Conservation (phyloP, 2,329 filamentous ascomycete species). For the Ophiostoma quercus region DNA sequence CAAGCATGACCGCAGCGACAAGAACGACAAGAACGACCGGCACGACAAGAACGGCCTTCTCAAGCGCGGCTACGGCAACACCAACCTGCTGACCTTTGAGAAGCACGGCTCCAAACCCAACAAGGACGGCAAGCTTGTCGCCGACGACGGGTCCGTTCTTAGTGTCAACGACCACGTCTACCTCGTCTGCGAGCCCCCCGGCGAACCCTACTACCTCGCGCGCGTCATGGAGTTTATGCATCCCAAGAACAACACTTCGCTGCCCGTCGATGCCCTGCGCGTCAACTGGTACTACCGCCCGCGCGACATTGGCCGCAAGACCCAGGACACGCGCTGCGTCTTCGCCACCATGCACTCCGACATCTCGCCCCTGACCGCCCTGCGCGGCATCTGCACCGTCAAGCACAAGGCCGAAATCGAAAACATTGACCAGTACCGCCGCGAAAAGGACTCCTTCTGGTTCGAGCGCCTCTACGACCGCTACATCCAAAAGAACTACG, state of each 20-base stretch:
- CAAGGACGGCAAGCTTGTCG: slow-evolving; percentile 71
- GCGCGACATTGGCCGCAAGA: slow-evolving; percentile 89
- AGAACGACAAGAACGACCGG: no score
- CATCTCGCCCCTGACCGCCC: slow-evolving; percentile 81
- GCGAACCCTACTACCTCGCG: slow-evolving; percentile 94
- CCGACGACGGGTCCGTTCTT: slow-evolving; percentile 84
- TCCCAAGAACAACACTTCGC: slow-evolving; percentile 63
- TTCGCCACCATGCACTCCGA: slow-evolving; percentile 99
- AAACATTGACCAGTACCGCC: slow-evolving; percentile 78
- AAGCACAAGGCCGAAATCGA: slow-evolving; percentile 80
- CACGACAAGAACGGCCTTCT: slow-evolving; percentile 18
- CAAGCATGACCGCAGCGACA: no score
- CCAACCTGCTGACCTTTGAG: slow-evolving; percentile 87
- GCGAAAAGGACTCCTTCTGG: slow-evolving; percentile 84
- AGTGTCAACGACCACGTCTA: slow-evolving; percentile 87
- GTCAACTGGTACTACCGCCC: slow-evolving; percentile 99
- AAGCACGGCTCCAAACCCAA: slow-evolving; percentile 58
- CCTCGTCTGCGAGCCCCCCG: slow-evolving; percentile 92
- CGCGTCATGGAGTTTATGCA: slow-evolving; percentile 98
- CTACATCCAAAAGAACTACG: slow-evolving; percentile 97
- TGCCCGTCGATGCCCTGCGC: slow-evolving; percentile 77
- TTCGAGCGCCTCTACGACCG: slow-evolving; percentile 97
- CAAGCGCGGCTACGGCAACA: slow-evolving; percentile 49
- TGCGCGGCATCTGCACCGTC: slow-evolving; percentile 91
- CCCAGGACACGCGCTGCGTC: slow-evolving; percentile 82